These are phyloP conservation scores for Singerocomus inundabilis DNA, from an alignment of 1,284 basidiomycete genomes.

Conservation along the genomic window DNA sequence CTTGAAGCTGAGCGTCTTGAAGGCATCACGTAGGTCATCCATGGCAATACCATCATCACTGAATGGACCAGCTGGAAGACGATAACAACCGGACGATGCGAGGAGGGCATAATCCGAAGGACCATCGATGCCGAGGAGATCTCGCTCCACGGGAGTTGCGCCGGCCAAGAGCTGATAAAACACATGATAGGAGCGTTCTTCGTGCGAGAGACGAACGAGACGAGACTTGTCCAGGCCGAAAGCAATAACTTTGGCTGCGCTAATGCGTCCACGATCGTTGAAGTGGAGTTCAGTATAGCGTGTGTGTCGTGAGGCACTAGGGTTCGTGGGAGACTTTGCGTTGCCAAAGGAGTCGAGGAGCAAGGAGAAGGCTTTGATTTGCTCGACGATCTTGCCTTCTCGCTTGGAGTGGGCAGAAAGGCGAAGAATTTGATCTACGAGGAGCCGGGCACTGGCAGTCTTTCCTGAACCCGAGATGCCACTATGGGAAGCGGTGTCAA, in stretches of 20 bases:
- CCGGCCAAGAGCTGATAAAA: constrained; percentile 95
- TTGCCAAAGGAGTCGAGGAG: constrained; percentile 90
- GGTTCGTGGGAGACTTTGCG: constrained; percentile 84
- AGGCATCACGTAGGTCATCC: constrained; percentile 77
- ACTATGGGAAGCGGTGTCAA: constrained; percentile 41
- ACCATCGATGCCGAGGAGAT: constrained; percentile 75
- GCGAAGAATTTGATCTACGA: constrained; percentile 79
- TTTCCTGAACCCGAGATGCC: constrained; percentile 92
- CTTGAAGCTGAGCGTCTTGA: constrained; percentile 87
- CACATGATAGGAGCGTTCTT: constrained; percentile 90
- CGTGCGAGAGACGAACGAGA: constrained; percentile 69
- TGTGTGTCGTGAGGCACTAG: constrained; percentile 86
- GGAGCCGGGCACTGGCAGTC: constrained; percentile 69
- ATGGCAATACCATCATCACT: constrained; percentile 83
- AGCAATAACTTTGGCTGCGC: constrained; percentile 78
- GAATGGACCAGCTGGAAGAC: constrained; percentile 83
- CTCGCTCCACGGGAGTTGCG: constrained; percentile 75
- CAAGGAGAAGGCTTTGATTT: constrained; percentile 74
- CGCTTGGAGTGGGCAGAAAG: constrained; percentile 79
- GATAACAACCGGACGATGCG: constrained; percentile 82
- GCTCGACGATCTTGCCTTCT: constrained; percentile 73
- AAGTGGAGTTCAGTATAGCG: constrained; percentile 93
- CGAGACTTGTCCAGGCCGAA: constrained; percentile 89
- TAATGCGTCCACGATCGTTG: constrained; percentile 72
- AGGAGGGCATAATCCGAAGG: constrained; percentile 82